A percentile compares a stretch with the other conserved stretches of the same genome.
Conservation (phyloP, 192 early-diverging fungal species). For the Coemansia erecta region DNA sequence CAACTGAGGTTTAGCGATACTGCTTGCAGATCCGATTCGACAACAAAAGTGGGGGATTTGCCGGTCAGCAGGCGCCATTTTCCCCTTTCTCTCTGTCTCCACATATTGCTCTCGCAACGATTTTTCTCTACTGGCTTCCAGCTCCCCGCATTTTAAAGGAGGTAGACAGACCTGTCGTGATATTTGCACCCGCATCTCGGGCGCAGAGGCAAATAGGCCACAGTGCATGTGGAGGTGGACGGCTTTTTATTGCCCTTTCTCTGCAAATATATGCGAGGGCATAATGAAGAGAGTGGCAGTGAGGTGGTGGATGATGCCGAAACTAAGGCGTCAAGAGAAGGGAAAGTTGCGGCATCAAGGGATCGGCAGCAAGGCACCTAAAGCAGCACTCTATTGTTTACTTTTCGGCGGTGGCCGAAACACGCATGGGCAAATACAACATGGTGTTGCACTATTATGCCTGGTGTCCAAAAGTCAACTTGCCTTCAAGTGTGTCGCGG, state of each 20-base stretch:
- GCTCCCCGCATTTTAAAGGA: background rate
- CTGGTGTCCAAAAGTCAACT: conserved; percentile 2
- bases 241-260: background rate
- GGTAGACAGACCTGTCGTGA: background rate
- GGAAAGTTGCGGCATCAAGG: no score
- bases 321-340: background rate
- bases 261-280: background rate
- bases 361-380: no score
- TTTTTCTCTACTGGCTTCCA: no score
- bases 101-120: no score
- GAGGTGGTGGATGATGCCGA: background rate
- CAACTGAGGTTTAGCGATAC: no score
- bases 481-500: conserved; percentile 89
- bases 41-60: background rate
- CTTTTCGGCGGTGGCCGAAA: no score
- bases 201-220: no score
- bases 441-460: no score
- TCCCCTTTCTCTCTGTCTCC: no score
- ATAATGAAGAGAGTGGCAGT: background rate
- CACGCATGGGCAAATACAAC: background rate
- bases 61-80: no score
- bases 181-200: background rate
- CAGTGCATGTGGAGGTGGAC: background rate
- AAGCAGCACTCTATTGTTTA: no score
- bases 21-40: background rate